phyloP scores from a whole-genome alignment of 1,284 basidiomycete genomes.

The Melanopsichium pennsylvanicum region DNA sequence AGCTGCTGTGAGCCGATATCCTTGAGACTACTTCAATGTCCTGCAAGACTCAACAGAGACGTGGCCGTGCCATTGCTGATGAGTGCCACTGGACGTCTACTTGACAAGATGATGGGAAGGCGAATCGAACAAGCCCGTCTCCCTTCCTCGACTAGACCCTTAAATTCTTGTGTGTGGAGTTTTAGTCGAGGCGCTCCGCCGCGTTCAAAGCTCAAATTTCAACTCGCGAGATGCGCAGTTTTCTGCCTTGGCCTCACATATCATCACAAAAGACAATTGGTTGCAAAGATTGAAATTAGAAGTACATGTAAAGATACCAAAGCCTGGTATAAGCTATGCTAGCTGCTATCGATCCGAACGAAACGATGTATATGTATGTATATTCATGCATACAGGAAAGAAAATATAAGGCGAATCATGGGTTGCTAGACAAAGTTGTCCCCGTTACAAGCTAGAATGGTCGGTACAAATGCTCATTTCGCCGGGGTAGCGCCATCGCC shows the following conservation, averaged over 20 bases:
- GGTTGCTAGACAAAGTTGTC: too few relatives aligned
- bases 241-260: background rate
- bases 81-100: background rate
- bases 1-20: too few relatives aligned
- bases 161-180: background rate
- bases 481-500: conserved; percentile 2
- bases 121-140: background rate
- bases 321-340: conserved; percentile 24
- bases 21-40: too few relatives aligned
- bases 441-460: too few relatives aligned
- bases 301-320: conserved; percentile 16
- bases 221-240: background rate
- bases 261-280: background rate
- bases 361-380: background rate
- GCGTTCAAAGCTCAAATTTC: background rate
- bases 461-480: too few relatives aligned
- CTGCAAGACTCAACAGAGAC: too few relatives aligned
- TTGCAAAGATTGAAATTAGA: conserved; percentile 3
- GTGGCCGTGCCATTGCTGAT: background rate
- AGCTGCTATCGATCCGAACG: conserved; percentile 5
- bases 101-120: background rate
- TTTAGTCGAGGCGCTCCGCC: background rate
- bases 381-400: background rate
- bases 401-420: too few relatives aligned
- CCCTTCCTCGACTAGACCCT: background rate